Evolutionary conservation across 805 yeast species (phyloP).

Genomic region (Candida pseudofarinosa): DNA sequence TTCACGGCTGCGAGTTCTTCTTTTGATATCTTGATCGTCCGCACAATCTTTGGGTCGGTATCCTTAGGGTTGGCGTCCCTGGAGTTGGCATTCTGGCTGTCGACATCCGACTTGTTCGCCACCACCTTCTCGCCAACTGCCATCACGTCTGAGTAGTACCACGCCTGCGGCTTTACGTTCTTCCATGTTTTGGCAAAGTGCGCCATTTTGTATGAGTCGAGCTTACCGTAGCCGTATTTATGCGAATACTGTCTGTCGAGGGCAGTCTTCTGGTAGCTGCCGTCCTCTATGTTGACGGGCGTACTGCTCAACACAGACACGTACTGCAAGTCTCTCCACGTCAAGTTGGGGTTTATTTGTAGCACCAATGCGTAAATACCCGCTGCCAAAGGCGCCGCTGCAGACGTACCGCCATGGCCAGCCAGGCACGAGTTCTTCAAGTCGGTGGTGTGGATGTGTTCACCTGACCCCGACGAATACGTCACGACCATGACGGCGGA

Average conservation of each 20-base stretch:
- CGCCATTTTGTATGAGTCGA: conserved; percentile 78
- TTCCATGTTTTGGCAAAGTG: conserved; percentile 70
- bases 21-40: conserved; percentile 40
- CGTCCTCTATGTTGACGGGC: conserved; percentile 64
- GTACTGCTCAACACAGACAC: conserved; percentile 68
- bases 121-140: conserved; percentile 25
- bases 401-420: conserved; percentile 93
- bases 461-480: conserved; percentile 87
- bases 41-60: conserved; percentile 12
- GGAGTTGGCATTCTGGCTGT: too few species aligned
- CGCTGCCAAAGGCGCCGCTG: conserved; percentile 98
- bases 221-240: conserved; percentile 85
- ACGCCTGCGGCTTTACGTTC: conserved; percentile 88
- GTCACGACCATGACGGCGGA: conserved; percentile 93
- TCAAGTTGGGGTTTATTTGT: conserved; percentile 77
- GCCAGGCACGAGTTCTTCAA: conserved; percentile 64
- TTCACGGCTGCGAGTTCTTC: conserved; percentile 53
- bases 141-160: conserved; percentile 53
- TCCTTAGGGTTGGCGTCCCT: not conserved
- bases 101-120: too few species aligned
- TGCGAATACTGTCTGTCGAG: conserved; percentile 72
- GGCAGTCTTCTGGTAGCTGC: conserved; percentile 70
- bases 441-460: conserved; percentile 86
- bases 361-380: conserved; percentile 86
- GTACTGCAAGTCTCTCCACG: conserved; percentile 96